Percentiles rank a stretch among this genome's conserved stretches.
phyloP scores from a whole-genome alignment of 2,329 filamentous ascomycete genomes.

The Plectosphaerella sp. region DNA sequence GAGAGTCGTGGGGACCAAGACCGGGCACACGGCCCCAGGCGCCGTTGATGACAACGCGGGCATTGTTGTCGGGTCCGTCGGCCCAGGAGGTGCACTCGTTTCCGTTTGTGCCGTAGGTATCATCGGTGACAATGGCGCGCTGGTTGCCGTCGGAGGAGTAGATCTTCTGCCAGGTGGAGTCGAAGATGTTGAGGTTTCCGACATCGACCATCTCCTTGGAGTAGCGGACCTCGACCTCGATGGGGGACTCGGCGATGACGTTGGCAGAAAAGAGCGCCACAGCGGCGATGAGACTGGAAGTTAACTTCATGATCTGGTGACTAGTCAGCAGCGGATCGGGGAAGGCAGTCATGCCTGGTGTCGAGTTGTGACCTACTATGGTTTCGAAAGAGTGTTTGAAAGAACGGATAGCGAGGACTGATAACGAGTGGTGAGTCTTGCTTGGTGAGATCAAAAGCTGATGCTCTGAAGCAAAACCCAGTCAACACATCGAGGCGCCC shows the following conservation, averaged over 20 bases:
- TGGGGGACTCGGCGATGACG: slow-evolving; percentile 4
- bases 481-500: too few relatives aligned
- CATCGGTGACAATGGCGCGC: slow-evolving; percentile 9
- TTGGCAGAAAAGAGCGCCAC: background rate
- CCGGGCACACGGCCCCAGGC: slow-evolving; percentile 10
- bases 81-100: slow-evolving; percentile 8
- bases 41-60: slow-evolving; percentile 9
- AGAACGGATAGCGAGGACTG: too few relatives aligned
- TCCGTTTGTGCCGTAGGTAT: slow-evolving; percentile 2
- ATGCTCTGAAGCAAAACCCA: too few relatives aligned
- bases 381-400: too few relatives aligned
- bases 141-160: slow-evolving; percentile 11
- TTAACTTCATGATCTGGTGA: background rate
- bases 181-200: slow-evolving; percentile 12
- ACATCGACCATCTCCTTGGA: slow-evolving; percentile 12
- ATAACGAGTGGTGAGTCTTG: too few relatives aligned
- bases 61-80: slow-evolving; percentile 7
- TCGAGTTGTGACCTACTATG: too few relatives aligned
- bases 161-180: slow-evolving; percentile 9
- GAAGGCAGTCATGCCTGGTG: too few relatives aligned
- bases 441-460: too few relatives aligned
- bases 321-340: background rate
- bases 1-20: slow-evolving; percentile 9
- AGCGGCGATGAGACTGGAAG: slow-evolving; percentile 1
- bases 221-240: slow-evolving; percentile 12